Base-by-base conservation (phyloP, 1,139 yeast genomes). In the Insectozyma bohioensis region DNA sequence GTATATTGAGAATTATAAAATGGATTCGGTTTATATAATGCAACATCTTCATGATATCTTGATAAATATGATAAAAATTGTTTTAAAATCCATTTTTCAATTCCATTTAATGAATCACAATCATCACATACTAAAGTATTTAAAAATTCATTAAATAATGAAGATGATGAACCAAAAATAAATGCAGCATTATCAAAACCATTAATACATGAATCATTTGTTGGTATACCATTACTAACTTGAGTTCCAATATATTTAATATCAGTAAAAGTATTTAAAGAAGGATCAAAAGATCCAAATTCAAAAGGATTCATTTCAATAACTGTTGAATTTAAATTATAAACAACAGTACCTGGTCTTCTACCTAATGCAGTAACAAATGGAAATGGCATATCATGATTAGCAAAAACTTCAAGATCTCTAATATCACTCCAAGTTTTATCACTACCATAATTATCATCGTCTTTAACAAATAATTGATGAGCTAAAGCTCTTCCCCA, bases 211-310 rank as follows among this genome's bases (percentile, higher is more conserved):
- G 47, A 37, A 12, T 48, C 50, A 35, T 48, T 44, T 19, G 49
- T 47, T 1, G 63, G 52, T 20, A 43, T 31, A 1, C 71, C 70
- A 28, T 54, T 47, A 24, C 45, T 45, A 7, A 63, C 47, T 3
- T 44, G 34, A 4, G 70, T 52, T 3, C 75, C 75, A 32, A 67
- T 31, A 40, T 61, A 68, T 38, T 57, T 45, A 5, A 58, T 50
- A 26, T 63, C 57, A 12, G 53, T 33, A 44, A 68, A 67, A 8
- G 58, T 37, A 4, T 43, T 44, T 22, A 67, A 47, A 2, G 65
- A 51, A 2, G 68, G 67, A 42, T 68, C 75, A 72, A 72, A 68
- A 2, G 70, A 61, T 0, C 75, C 75, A 32, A 68, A 47, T 39
- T 69, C 75, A 36, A 44, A 65, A 1, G 75, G 72, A 30, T 49